These are phyloP conservation scores for Ricinus communis DNA, from an alignment of 345 rosid species.

Conservation along the genomic window DNA sequence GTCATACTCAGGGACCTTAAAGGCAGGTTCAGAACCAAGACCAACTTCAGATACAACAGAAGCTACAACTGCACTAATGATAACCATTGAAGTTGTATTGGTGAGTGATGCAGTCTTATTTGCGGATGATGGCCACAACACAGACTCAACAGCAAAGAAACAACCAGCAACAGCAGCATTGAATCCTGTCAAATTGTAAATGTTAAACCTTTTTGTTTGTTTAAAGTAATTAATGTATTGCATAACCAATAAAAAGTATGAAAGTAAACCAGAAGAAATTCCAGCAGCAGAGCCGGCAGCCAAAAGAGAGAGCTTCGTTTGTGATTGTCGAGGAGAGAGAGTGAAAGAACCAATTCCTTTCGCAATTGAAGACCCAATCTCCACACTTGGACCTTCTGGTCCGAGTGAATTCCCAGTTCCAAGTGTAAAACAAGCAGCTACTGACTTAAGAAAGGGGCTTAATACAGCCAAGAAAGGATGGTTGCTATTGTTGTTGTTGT, in stretches of 20 bases:
- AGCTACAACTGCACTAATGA: conserved; percentile 85
- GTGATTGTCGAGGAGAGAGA: conserved; percentile 42
- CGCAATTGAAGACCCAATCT: conserved; percentile 86
- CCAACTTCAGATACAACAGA: conserved; percentile 87
- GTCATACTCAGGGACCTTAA: conserved; percentile 85
- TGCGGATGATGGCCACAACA: conserved; percentile 75
- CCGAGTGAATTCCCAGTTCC: conserved; percentile 94
- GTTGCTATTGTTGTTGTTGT: neutral
- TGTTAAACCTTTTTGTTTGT: too few species aligned
- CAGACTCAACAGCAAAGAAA: conserved; percentile 90
- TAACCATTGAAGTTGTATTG: conserved; percentile 83
- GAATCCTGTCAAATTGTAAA: conserved; percentile 51
- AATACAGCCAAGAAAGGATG: conserved; percentile 37
- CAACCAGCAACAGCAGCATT: conserved; percentile 98
- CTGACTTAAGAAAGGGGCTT: conserved; percentile 63
- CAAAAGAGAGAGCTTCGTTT: conserved; percentile 58
- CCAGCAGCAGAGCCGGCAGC: conserved; percentile 97
- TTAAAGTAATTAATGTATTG: too few species aligned
- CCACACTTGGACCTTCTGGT: conserved; percentile 96
- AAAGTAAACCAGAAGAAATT: conserved; percentile 69
- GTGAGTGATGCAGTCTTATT: conserved; percentile 64
- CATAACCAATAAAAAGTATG: neutral
- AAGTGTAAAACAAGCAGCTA: conserved; percentile 82
- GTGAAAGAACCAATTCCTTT: conserved; percentile 45
- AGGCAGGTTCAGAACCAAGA: conserved; percentile 86